Evolutionary conservation across 2,329 filamentous ascomycete species (phyloP).

Genomic region (Nemania sp.): DNA sequence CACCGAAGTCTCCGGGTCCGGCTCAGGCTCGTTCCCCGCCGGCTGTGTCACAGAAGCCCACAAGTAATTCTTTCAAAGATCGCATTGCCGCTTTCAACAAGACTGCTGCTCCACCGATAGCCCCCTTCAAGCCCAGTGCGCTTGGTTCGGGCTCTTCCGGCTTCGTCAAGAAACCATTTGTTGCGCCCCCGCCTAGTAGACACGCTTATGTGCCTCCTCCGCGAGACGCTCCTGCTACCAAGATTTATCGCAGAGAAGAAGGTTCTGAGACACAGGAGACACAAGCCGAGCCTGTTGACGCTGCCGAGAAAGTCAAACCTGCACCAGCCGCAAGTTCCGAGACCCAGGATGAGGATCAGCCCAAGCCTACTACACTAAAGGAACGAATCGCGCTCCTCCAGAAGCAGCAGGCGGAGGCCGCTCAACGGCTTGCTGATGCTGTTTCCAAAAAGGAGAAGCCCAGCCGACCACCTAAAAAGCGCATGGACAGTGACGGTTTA

Average conservation of each 20-base stretch:
- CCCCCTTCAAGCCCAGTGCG: conserved; percentile 84
- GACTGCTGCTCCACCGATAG: conserved; percentile 76
- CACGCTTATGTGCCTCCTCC: conserved; percentile 84
- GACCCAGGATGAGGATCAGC: conserved; percentile 70
- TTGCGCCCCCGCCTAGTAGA: conserved; percentile 89
- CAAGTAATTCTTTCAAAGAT: conserved; percentile 81
- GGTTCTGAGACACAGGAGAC: conserved; percentile 72
- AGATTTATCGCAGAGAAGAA: conserved; percentile 83
- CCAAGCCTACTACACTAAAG: conserved; percentile 91
- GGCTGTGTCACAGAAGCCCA: conserved; percentile 73
- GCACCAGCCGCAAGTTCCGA: conserved; percentile 48
- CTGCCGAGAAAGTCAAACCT: conserved; percentile 70
- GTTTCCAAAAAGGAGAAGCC: conserved; percentile 84
- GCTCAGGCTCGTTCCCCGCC: conserved; percentile 61
- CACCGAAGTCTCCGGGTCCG: conserved; percentile 37
- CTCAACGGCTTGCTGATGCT: conserved; percentile 77
- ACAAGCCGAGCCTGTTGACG: conserved; percentile 67
- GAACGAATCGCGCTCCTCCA: conserved; percentile 93
- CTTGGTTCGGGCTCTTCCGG: conserved; percentile 60
- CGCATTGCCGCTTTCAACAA: conserved; percentile 98
- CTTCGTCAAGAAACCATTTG: conserved; percentile 97
- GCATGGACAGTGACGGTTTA: conserved; percentile 52
- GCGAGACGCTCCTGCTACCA: conserved; percentile 70
- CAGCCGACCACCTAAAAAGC: conserved; percentile 73
- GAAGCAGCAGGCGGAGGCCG: conserved; percentile 90